Evolutionary conservation across 83 land plant genomes (phyloP).

Genomic region (Thuja plicata): DNA sequence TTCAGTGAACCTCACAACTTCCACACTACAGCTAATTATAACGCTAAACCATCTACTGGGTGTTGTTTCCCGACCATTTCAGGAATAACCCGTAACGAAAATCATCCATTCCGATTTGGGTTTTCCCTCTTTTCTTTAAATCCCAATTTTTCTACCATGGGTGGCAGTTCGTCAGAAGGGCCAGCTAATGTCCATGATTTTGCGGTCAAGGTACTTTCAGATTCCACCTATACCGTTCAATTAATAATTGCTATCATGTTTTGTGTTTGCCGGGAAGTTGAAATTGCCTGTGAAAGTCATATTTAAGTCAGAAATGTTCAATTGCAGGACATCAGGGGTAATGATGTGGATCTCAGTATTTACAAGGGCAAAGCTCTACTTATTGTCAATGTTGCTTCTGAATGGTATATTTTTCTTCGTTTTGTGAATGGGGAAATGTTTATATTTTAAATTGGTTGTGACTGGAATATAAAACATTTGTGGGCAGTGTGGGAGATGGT

Average conservation of each 20-base stretch:
- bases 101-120: not conserved
- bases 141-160: not conserved
- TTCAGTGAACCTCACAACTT: not conserved
- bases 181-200: not conserved
- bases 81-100: not conserved
- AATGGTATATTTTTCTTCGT: slow-evolving; percentile 39
- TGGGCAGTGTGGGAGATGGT: not conserved
- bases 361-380: slow-evolving; percentile 72
- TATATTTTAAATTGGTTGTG: not conserved
- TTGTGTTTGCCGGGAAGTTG: not conserved
- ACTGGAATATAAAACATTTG: not conserved
- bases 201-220: slow-evolving; percentile 5
- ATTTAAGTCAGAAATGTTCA: not conserved
- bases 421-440: not conserved
- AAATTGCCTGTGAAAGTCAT: not conserved
- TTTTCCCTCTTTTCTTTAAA: not conserved
- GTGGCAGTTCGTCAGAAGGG: not conserved
- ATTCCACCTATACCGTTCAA: not conserved
- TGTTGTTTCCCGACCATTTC: not conserved
- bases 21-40: not conserved
- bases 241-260: not conserved
- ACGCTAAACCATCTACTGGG: not conserved
- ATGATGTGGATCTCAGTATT: slow-evolving; percentile 65
- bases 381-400: slow-evolving; percentile 79
- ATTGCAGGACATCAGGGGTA: slow-evolving; percentile 46